Evolutionary conservation across 1,139 yeast species (phyloP), one percentile per base, ranked within the genome.

Genomic region (Yamadazyma conglobata): DNA sequence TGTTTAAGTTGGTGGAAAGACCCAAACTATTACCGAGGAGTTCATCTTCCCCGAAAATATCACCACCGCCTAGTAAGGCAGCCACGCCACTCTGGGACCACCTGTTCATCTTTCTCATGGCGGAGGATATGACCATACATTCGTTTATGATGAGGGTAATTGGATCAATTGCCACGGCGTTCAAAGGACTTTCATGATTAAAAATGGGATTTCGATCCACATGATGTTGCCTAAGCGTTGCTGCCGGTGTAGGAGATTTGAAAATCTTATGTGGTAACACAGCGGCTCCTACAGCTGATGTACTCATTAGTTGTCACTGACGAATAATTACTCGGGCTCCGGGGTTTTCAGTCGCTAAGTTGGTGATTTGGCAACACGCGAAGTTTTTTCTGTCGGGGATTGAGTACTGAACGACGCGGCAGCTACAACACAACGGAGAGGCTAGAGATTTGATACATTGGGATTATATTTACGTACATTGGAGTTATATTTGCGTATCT

Each of bases 61-160:
- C 77, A 36, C 62, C 67, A 14, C 78, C 81, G 3, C 93, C 85
- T 25, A 89, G 64, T 25, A 89, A 77, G 6, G 95, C 88, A 5
- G 96, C 93, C 28, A 88, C 93, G 3, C 96, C 95, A 22, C 89
- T 77, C 44, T 81, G 87, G 9, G 83, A 70, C 78, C 86, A 82
- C 42, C 93, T 76, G 31, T 84, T 72, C 51, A 79, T 75, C 54
- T 89, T 89, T 31, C 98, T 71, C 96, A 91, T 88, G 18, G 94
- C 91, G 10, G 95, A 81, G 12, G 93, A 79, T 36, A 91, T 75
- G 33, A 81, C 70, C 54, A 87, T 82, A 54, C 96, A 87, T 60
- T 91, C 97, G 52, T 85, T 85, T 40, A 87, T 79, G 42, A 87
- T 82, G 44, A 89, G 76, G 4, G 95, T 84, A 38, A 83, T 74